Base-by-base conservation (phyloP, 768 basidiomycete genomes). In the Chalciporus pseudorubinellus region DNA sequence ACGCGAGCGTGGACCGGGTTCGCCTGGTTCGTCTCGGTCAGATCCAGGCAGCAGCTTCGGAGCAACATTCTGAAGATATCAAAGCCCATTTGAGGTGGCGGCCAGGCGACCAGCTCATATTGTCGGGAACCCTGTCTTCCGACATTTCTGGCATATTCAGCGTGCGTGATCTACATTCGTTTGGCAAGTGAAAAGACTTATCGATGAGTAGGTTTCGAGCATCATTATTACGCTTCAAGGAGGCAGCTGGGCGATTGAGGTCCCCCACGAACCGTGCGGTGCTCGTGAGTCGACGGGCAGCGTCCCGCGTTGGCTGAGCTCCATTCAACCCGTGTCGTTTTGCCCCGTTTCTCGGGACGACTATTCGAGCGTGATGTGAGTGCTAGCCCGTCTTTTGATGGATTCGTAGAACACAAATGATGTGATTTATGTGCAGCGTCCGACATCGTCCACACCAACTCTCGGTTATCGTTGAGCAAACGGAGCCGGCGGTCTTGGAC, bases 401-500 rank as follows among this genome's bases (percentile, higher is more conserved):
- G 20, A 22, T 50, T 33, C 49, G 33, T 36, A 48, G 36, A 26
- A 26, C 26, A 6, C 9, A 1, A 26, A 26, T 26, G 26, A 41
- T 28, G 12, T 22, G 42, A 19, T 53, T 56, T 53, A 44, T 50
- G 39, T 34, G 6, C 33, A 89, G 86, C 19, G 78, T 89, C 38
- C 81, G 78, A 44, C 77, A 85, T 55, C 80, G 80, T 19, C 77
- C 83, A 0, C 89, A 90, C 54, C 66, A 68, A 0, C 59, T 95
- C 4, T 59, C 68, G 4, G 70, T 90, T 18, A 70, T 74, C 0
- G 63, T 94, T 40, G 66, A 73, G 1, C 85, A 92, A 51, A 70
- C 78, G 0, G 66, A 77, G 2, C 87, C 89, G 0, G 92, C 91
- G 1, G 89, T 86, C 65, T 67, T 95, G 31, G 85, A 89, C 55